Percentiles rank a stretch among this genome's conserved stretches.
These are phyloP conservation scores for Yamadazyma akitaensis DNA, from an alignment of 805 yeast genomes.

Conservation along the genomic window DNA sequence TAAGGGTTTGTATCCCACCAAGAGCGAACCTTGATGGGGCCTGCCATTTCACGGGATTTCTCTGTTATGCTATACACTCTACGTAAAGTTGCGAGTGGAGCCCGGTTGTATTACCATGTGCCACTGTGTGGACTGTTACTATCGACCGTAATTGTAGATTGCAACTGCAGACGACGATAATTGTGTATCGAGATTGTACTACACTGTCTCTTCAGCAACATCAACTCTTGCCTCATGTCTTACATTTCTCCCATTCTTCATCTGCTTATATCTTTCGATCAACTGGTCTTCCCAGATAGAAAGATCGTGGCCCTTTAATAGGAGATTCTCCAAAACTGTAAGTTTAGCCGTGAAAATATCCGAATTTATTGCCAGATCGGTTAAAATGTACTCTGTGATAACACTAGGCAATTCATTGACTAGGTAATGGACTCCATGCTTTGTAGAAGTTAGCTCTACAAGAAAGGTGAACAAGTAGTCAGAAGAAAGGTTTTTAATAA, in stretches of 20 bases:
- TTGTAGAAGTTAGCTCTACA: constrained; percentile 17
- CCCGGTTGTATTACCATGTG: too few species aligned
- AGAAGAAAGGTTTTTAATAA: constrained; percentile 7
- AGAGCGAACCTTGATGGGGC: too few species aligned
- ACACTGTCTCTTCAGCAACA: constrained; percentile 18
- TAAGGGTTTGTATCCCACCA: too few species aligned
- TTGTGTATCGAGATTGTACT: not conserved
- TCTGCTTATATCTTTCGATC: constrained; percentile 14
- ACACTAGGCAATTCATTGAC: constrained; percentile 24
- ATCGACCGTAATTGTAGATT: too few species aligned
- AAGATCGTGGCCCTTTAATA: constrained; percentile 15
- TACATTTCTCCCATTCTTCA: constrained; percentile 23
- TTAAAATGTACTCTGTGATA: constrained; percentile 20
- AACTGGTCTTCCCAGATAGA: constrained; percentile 23
- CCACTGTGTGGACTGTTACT: not conserved
- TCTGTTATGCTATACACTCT: too few species aligned
- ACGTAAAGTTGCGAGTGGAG: too few species aligned
- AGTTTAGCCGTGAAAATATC: constrained; percentile 25
- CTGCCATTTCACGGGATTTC: too few species aligned
- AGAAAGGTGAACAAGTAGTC: constrained; percentile 23
- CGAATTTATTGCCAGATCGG: constrained; percentile 15
- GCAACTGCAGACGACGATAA: not conserved
- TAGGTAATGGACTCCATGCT: constrained; percentile 18
- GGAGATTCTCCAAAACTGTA: constrained; percentile 22
- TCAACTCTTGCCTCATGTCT: constrained; percentile 20